phyloP scores from a whole-genome alignment of 306 rosid genomes.

The Quillaja saponaria region DNA sequence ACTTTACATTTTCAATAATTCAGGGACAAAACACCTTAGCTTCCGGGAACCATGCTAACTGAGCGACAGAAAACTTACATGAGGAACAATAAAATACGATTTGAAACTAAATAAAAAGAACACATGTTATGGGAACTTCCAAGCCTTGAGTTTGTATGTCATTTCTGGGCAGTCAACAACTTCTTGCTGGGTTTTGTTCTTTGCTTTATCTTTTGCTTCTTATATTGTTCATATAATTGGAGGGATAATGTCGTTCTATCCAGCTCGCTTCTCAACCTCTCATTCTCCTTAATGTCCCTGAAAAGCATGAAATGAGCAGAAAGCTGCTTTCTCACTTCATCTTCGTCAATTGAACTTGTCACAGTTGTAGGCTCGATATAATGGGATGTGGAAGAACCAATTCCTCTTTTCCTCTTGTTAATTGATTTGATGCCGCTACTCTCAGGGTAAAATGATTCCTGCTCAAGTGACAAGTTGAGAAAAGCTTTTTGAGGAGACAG shows the following conservation, averaged over 20 bases:
- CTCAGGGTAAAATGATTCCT: slow-evolving; percentile 50
- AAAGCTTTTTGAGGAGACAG: slow-evolving; percentile 78
- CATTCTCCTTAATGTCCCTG: slow-evolving; percentile 72
- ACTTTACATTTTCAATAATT: too few species aligned
- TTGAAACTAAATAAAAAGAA: too few species aligned
- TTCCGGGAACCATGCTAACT: too few species aligned
- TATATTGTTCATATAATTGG: slow-evolving; percentile 64
- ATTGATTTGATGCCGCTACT: slow-evolving; percentile 36
- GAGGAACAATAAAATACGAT: too few species aligned
- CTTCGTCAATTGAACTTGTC: slow-evolving; percentile 44
- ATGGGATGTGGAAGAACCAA: slow-evolving; percentile 34
- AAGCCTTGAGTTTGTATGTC: too few species aligned
- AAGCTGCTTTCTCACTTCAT: slow-evolving; percentile 57
- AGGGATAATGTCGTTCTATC: slow-evolving; percentile 48
- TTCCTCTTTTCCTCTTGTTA: slow-evolving; percentile 55
- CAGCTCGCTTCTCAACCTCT: slow-evolving; percentile 67
- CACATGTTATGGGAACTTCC: too few species aligned
- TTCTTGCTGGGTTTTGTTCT: slow-evolving; percentile 32
- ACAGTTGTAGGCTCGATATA: slow-evolving; percentile 30
- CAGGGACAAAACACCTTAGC: too few species aligned
- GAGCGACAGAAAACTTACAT: too few species aligned
- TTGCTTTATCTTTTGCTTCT: slow-evolving; percentile 53
- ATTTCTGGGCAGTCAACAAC: too few species aligned
- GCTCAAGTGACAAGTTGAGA: slow-evolving; percentile 63
- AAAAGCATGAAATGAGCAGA: slow-evolving; percentile 63